Percentiles rank a stretch among this genome's conserved stretches.
Conservation (phyloP, 208 protist genomes). For the Leishmania tropica region DNA sequence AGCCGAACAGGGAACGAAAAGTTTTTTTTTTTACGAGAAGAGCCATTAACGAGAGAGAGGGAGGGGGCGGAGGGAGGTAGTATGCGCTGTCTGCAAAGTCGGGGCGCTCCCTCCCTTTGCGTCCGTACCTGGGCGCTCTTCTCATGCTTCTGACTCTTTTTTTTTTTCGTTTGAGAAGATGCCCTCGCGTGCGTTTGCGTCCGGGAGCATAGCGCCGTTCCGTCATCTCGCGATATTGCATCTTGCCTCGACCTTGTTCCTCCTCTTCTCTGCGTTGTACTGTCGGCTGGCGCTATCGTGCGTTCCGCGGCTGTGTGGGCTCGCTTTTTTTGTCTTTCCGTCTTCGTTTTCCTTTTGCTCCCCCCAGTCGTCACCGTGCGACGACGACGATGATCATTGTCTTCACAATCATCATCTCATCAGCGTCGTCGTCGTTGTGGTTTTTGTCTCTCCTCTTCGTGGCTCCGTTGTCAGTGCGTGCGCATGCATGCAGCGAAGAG, state of each 20-base stretch:
- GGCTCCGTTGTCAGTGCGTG: neutral
- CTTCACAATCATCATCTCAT: too few relatives aligned
- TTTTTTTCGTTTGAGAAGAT: neutral
- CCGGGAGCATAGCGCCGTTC: neutral
- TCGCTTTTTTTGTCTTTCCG: neutral
- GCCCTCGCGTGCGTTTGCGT: too few relatives aligned
- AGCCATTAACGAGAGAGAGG: neutral
- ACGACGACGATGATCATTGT: neutral
- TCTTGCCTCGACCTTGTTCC: too few relatives aligned
- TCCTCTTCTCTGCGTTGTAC: too few relatives aligned
- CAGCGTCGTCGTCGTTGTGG: neutral
- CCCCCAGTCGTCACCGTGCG: neutral
- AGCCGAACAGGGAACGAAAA: neutral
- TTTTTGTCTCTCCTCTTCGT: neutral
- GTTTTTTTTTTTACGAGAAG: neutral
- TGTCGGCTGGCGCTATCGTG: too few relatives aligned
- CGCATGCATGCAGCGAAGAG: neutral
- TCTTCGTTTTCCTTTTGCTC: neutral
- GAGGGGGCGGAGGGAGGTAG: too few relatives aligned
- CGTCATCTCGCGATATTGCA: neutral
- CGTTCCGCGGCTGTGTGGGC: neutral
- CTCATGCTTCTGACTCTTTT: neutral
- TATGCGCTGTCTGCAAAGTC: neutral
- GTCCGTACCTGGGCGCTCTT: neutral
- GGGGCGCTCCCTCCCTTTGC: neutral